Evolutionary conservation across 192 early-diverging fungal species (phyloP).

Genomic region (Coemansia sp.): DNA sequence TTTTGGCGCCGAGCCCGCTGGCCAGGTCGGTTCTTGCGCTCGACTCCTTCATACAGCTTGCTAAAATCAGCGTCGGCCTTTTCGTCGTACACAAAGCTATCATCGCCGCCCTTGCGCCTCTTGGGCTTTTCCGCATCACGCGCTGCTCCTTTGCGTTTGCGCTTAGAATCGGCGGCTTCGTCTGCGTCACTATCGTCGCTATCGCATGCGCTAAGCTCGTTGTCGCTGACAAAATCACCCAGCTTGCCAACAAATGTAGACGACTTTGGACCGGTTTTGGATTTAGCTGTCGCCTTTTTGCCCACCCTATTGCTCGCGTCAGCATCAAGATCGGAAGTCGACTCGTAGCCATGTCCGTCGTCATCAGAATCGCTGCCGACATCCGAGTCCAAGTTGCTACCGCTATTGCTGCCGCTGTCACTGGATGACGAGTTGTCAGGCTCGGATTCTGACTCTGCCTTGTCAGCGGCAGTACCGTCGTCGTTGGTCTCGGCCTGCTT

Average conservation of each 20-base stretch:
- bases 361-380: not conserved
- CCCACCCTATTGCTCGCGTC: not conserved
- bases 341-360: conserved; percentile 9
- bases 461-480: not conserved
- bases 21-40: conserved; percentile 54
- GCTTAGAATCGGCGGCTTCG: not conserved
- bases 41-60: conserved; percentile 47
- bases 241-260: conserved; percentile 32
- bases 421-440: not conserved
- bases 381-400: not conserved
- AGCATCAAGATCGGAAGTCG: conserved; percentile 14
- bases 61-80: conserved; percentile 48
- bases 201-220: conserved; percentile 4
- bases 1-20: conserved; percentile 50
- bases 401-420: not conserved
- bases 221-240: conserved; percentile 22
- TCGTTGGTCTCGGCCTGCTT: not conserved
- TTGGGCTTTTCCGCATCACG: conserved; percentile 15
- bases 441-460: not conserved
- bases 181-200: conserved; percentile 10
- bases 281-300: not conserved
- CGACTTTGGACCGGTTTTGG: not conserved
- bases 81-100: conserved; percentile 29
- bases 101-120: conserved; percentile 13
- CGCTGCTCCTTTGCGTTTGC: conserved; percentile 8